Conservation (phyloP, 139 green algal species). For the Chloropicon primus region DNA sequence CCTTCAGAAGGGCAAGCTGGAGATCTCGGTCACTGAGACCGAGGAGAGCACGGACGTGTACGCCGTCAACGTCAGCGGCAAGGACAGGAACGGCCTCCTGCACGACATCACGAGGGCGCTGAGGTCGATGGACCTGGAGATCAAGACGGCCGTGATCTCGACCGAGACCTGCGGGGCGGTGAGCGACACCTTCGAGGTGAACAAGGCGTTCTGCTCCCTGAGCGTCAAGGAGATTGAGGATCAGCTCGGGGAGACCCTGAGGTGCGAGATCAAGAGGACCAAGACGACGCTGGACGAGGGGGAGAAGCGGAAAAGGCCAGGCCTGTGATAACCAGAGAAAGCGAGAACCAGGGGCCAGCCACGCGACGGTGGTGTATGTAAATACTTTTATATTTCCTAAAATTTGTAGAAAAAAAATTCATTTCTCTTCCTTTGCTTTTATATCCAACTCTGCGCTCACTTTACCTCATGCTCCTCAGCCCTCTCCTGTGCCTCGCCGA, state of each 20-base stretch:
- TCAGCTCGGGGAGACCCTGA: background rate
- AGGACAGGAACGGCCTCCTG: background rate
- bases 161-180: background rate
- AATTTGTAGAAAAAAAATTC: no score
- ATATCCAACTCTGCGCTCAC: no score
- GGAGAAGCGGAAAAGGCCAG: background rate
- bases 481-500: background rate
- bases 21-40: background rate
- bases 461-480: no score
- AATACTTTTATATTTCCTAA: no score
- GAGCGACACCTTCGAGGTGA: background rate
- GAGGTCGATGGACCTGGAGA: background rate
- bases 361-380: no score
- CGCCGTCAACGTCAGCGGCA: background rate
- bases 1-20: background rate
- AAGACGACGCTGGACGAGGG: background rate
- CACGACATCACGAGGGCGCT: background rate
- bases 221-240: background rate
- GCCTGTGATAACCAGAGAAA: no score
- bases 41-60: background rate
- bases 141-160: background rate
- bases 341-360: no score
- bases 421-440: no score
- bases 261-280: background rate
- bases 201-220: background rate